Evolutionary conservation across 768 basidiomycete species (phyloP).

Genomic region (Boletus huronensis): DNA sequence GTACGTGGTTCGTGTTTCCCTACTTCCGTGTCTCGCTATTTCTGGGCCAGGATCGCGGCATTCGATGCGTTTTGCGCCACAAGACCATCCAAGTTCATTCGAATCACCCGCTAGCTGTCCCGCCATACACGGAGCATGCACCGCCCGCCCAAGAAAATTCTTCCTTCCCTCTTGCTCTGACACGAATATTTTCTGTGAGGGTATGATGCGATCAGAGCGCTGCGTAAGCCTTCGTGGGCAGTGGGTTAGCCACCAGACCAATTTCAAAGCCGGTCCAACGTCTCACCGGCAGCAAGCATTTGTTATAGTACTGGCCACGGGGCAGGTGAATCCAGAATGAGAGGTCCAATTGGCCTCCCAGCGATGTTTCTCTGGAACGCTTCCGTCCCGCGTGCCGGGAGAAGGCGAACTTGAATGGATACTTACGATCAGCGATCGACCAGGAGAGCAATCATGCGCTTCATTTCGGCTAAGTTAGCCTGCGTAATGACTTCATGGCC

Average conservation of each 20-base stretch:
- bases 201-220: conserved; percentile 5
- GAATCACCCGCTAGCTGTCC: background rate
- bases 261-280: conserved; percentile 8
- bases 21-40: background rate
- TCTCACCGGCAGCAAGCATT: background rate
- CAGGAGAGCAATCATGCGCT: conserved; percentile 19
- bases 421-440: conserved; percentile 26
- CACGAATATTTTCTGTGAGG: background rate
- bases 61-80: background rate
- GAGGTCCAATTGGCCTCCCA: background rate
- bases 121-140: background rate
- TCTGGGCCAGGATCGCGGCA: background rate
- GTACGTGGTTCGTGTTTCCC: background rate
- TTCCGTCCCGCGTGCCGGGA: background rate
- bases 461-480: conserved; percentile 25
- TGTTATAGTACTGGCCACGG: background rate
- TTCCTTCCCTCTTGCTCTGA: background rate
- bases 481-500: conserved; percentile 14
- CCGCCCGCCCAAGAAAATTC: background rate
- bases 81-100: background rate
- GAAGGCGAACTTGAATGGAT: conserved; percentile 6
- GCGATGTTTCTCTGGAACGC: background rate
- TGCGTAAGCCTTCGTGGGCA: background rate
- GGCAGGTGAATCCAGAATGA: conserved; percentile 2
- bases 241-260: background rate